Evolutionary conservation across 352 stramenopile species (phyloP), one percentile per base, ranked within the genome.

Genomic region (Pythium insidiosum): DNA sequence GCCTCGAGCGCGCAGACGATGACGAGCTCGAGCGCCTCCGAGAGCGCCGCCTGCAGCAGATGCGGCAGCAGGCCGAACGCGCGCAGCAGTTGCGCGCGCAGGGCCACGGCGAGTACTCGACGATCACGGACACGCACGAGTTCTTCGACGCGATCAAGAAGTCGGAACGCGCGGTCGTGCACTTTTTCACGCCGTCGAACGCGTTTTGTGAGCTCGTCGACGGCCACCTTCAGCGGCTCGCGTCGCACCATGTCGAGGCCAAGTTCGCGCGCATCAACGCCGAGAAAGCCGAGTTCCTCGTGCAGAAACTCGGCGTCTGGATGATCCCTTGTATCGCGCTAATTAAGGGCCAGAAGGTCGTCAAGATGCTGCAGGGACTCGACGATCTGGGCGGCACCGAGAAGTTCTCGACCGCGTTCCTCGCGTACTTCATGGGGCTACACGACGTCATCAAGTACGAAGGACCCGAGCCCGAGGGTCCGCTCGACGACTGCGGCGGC

Each of bases 401-500:
- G 49, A 89, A 97, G 53, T 98, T 98, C 73, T 82, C 77, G 10
- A 95, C 88, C 0, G 74, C 91, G 38, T 94, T 88, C 46, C 64
- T 98, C 24, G 93, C 87, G 6, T 97, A 88, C 58, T 96, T 96
- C 26, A 73, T 98, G 21, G 73, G 80, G 15, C 60, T 73, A 22
- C 85, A 99, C 28, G 90, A 96, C 31, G 95, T 98, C 42, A 88
- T 97, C 65, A 98, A 96, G 56, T 95, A 91, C 41, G 97, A 98
- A 57, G 98, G 98, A 34, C 49, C 63, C 1, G 70, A 84, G 38
- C 84, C 84, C 0, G 84, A 89, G 38, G 62, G 39, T 11, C 43
- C 75, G 1, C 28, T 56, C 24, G 81, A 93, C 46, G 61, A 81
- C n/a, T 91, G 83, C 37, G 68, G 75, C 3, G 68, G 70, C 4